Evolutionary conservation across 2,329 filamentous ascomycete genomes (phyloP).

Genomic region (Claviceps maximensis): DNA sequence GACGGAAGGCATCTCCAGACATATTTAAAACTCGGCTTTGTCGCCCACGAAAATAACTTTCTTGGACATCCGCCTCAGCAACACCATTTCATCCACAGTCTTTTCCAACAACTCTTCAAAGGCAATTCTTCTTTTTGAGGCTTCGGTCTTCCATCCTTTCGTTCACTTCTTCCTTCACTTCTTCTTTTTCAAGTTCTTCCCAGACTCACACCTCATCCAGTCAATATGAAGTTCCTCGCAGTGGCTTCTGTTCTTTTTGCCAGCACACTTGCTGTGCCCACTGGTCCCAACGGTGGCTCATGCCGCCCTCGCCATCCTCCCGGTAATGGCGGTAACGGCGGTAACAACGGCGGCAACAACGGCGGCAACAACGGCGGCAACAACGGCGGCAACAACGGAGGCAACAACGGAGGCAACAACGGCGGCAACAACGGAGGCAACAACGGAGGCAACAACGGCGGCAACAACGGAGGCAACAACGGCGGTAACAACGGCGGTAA

Average conservation of each 20-base stretch:
- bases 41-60: background rate
- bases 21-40: background rate
- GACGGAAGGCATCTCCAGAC: background rate
- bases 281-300: background rate
- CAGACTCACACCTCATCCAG: no score
- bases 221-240: slow-evolving; percentile 9
- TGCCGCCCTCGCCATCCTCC: slow-evolving; percentile 2
- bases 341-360: background rate
- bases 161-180: background rate
- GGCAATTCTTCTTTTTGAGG: background rate
- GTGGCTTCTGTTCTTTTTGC: slow-evolving; percentile 8
- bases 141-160: background rate
- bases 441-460: background rate
- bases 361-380: background rate
- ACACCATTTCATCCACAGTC: background rate
- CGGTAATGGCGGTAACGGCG: background rate
- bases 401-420: slow-evolving; percentile 1
- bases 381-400: background rate
- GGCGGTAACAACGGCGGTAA: background rate
- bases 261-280: slow-evolving; percentile 9
- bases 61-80: background rate
- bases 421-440: background rate
- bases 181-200: no score
- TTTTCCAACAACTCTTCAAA: background rate
- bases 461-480: background rate